These are phyloP conservation scores for Medicago ruthenica DNA, from an alignment of 306 rosid genomes.

Conservation along the genomic window DNA sequence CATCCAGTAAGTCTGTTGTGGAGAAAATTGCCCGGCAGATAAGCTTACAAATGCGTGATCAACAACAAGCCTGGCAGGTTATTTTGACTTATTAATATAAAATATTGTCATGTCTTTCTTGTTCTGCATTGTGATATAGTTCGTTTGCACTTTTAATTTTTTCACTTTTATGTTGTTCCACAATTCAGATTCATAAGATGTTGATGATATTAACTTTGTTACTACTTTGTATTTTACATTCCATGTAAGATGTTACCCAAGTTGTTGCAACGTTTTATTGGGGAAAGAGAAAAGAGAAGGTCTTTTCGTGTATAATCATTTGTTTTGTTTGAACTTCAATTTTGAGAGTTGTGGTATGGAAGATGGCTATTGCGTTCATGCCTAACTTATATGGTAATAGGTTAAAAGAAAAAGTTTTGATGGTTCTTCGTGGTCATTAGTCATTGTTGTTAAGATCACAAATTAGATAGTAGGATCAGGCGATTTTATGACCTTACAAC, in stretches of 20 bases:
- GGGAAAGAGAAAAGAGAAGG: slow-evolving; percentile 10
- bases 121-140: slow-evolving; percentile 23
- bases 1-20: slow-evolving; percentile 62
- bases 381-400: slow-evolving; percentile 17
- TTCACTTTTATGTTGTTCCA: slow-evolving; percentile 14
- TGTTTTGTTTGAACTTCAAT: slow-evolving; percentile 23
- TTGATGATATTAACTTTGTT: slow-evolving; percentile 19
- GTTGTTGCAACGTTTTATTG: background rate
- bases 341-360: slow-evolving; percentile 24
- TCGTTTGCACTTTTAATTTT: slow-evolving; percentile 18
- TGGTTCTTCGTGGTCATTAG: slow-evolving; percentile 16
- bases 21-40: slow-evolving; percentile 65
- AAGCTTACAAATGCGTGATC: slow-evolving; percentile 69
- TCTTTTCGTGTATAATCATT: background rate
- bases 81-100: slow-evolving; percentile 34
- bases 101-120: slow-evolving; percentile 30
- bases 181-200: slow-evolving; percentile 29
- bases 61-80: slow-evolving; percentile 93
- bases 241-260: background rate
- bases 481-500: background rate
- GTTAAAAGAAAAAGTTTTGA: slow-evolving; percentile 21
- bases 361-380: slow-evolving; percentile 9
- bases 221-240: slow-evolving; percentile 14
- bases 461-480: background rate
- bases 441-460: background rate